Base-by-base conservation (phyloP, 345 rosid species). In the Raphanus sativus region DNA sequence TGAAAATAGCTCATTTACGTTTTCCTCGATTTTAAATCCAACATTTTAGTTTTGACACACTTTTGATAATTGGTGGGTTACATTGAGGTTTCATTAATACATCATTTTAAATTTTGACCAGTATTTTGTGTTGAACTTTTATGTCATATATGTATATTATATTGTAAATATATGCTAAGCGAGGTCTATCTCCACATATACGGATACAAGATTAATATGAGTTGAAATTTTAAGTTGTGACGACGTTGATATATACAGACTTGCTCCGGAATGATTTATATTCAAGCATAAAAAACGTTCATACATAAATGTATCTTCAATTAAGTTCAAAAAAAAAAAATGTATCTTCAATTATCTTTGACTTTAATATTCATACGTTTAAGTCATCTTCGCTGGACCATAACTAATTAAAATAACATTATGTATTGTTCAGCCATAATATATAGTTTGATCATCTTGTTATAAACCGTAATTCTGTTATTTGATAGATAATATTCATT, bases 241-340 rank as follows among this genome's bases (percentile, higher is more conserved):
- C 65, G 38, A 68, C 29, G 26, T 8, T 75, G 68, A 67, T 45
- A 45, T 42, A n/a, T n/a, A n/a, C n/a, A 11, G 34, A 75, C 79
- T 59, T 30, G 73, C 54, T 48, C 30, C 11, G 21, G n/a, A 29
- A 58, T 75, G 48, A 17, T 58, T 9, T 62, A 2, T 21, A 72
- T 30, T 36, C 66, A 75, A 25, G 77, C n/a, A 9, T 54, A n/a
- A 17, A 50, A 50, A 33, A 24, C 54, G 54, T 67, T 38, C 7
- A 11, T 28, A 40, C 24, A 67, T 58, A 42, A 11, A 16, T n/a
- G 17, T 29, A 17, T 29, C 26, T 30, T 59, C 10, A 58, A n/a
- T n/a, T n/a, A n/a, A n/a, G n/a, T n/a, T n/a, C n/a, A n/a, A n/a
- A n/a, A n/a, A 21, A 1, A 21, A 21, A 21, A 42, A 11, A 16